Evolutionary conservation across 2,329 filamentous ascomycete genomes (phyloP).

Genomic region (Colletotrichum destructivum): DNA sequence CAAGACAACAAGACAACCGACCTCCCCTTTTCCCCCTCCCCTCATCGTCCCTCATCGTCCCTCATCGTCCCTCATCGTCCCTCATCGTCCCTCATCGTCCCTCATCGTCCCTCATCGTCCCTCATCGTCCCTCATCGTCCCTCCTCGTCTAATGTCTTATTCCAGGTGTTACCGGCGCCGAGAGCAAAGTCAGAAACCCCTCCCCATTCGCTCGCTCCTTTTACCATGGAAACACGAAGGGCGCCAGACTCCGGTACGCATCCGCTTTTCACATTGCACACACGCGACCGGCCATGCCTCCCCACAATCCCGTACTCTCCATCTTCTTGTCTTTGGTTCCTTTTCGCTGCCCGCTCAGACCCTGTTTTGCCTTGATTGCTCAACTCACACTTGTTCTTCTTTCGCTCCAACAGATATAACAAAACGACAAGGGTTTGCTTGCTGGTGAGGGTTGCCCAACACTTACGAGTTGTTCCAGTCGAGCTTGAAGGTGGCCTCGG

Average conservation of each 20-base stretch:
- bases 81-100: no score
- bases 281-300: not conserved
- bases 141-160: conserved; percentile 9
- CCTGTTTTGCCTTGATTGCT: not conserved
- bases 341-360: not conserved
- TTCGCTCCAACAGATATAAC: not conserved
- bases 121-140: no score
- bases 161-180: not conserved
- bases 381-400: not conserved
- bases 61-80: no score
- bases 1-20: conserved; percentile 16
- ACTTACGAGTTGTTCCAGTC: conserved; percentile 76
- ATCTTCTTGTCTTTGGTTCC: not conserved
- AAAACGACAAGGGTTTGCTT: not conserved
- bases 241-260: conserved; percentile 39
- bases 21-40: not conserved
- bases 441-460: not conserved
- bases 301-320: not conserved
- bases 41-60: not conserved
- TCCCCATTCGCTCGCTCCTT: conserved; percentile 8
- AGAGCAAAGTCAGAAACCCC: not conserved
- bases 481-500: conserved; percentile 82
- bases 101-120: no score
- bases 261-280: conserved; percentile 30
- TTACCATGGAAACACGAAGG: conserved; percentile 30